phyloP scores from a whole-genome alignment of 2,329 filamentous ascomycete species.

The Penicillium vulpinum region DNA sequence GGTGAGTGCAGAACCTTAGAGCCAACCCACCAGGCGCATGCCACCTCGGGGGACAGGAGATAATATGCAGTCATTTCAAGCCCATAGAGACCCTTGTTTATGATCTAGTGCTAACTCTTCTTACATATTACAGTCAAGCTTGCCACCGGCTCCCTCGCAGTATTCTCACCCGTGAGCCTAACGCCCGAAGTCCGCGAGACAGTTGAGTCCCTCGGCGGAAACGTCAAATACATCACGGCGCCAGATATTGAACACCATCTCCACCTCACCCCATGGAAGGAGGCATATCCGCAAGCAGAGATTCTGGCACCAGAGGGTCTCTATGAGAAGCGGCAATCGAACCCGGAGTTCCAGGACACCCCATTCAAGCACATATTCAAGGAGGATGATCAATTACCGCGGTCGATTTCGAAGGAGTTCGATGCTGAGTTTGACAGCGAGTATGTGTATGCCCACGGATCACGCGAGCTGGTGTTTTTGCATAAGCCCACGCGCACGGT shows the following conservation, averaged over 20 bases:
- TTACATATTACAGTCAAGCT: conserved; percentile 64
- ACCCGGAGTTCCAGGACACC: conserved; percentile 56
- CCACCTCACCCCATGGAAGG: conserved; percentile 81
- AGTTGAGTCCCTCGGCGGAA: conserved; percentile 62
- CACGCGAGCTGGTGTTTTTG: conserved; percentile 84
- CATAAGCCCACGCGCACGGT: conserved; percentile 77
- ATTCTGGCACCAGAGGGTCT: conserved; percentile 82
- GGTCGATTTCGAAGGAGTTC: conserved; percentile 71
- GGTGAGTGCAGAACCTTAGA: conserved; percentile 52
- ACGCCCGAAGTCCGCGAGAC: conserved; percentile 70
- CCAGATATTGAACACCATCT: conserved; percentile 94
- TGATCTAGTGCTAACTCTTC: conserved; percentile 14
- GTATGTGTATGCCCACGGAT: conserved; percentile 75
- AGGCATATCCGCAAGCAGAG: conserved; percentile 73
- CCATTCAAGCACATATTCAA: conserved; percentile 70
- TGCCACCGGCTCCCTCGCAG: conserved; percentile 72
- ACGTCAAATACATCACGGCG: conserved; percentile 81
- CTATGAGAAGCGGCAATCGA: conserved; percentile 72
- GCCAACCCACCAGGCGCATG: conserved; percentile 1
- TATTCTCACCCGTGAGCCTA: conserved; percentile 88
- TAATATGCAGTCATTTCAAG: neutral
- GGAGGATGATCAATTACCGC: conserved; percentile 51
- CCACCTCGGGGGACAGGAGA: neutral
- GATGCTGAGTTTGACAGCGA: conserved; percentile 83
- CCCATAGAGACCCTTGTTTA: neutral